phyloP scores from a whole-genome alignment of 768 basidiomycete species.

The Omphalotus guepiniiformis region DNA sequence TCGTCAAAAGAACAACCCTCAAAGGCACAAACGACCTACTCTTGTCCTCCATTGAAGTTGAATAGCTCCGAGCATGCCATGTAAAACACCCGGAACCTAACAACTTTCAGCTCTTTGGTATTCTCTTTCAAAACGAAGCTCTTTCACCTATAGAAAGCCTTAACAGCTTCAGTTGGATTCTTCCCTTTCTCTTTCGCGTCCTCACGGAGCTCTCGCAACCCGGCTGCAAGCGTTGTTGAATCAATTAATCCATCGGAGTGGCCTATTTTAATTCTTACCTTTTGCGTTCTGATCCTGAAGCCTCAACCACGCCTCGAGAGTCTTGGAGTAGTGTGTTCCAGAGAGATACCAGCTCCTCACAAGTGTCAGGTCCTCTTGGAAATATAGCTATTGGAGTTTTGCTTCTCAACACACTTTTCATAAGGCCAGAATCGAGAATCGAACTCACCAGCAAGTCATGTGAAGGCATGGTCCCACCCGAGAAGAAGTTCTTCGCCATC shows the following conservation, averaged over 20 bases:
- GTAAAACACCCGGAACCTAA: constrained; percentile 66
- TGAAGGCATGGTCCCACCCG: constrained; percentile 73
- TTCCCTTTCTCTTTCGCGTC: constrained; percentile 46
- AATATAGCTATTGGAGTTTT: constrained; percentile 44
- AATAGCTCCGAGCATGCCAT: constrained; percentile 71
- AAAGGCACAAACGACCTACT: constrained; percentile 39
- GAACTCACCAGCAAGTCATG: constrained; percentile 48
- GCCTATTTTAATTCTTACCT: constrained; percentile 20
- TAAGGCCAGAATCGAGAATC: not conserved
- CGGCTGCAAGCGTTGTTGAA: constrained; percentile 25
- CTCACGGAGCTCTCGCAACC: constrained; percentile 42
- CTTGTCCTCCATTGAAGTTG: constrained; percentile 53
- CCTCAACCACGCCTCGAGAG: constrained; percentile 62
- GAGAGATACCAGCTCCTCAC: constrained; percentile 58
- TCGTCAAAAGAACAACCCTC: constrained; percentile 3
- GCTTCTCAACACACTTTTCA: too few relatives aligned
- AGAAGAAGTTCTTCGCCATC: constrained; percentile 75
- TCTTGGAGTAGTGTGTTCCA: constrained; percentile 60
- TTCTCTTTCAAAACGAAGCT: not conserved
- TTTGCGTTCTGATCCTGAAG: constrained; percentile 50
- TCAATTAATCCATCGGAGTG: not conserved
- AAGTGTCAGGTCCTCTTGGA: constrained; percentile 59
- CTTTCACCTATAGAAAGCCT: constrained; percentile 50
- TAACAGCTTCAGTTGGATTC: constrained; percentile 45
- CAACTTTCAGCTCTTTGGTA: not conserved